Percentiles rank a stretch among this genome's conserved stretches.
Evolutionary conservation across 1,284 basidiomycete species (phyloP).

Genomic region (Athelia sp.): DNA sequence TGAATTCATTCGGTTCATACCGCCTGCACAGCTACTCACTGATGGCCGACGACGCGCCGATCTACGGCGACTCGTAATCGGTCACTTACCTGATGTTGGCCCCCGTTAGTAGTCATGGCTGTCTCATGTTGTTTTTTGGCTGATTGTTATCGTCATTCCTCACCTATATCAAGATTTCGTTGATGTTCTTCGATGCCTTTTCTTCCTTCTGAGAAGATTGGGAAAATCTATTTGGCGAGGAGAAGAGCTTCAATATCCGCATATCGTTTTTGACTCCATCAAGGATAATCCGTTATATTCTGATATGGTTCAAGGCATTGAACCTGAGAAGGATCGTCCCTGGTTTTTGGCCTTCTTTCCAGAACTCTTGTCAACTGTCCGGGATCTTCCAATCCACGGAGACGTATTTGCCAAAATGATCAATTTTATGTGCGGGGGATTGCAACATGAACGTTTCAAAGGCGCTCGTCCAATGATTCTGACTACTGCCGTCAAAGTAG

Average conservation of each 20-base stretch:
- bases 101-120: slow-evolving; percentile 45
- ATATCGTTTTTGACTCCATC: slow-evolving; percentile 75
- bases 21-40: slow-evolving; percentile 36
- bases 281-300: slow-evolving; percentile 70
- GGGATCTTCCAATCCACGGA: slow-evolving; percentile 45
- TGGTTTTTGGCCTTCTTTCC: slow-evolving; percentile 53
- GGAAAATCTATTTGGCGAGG: slow-evolving; percentile 58
- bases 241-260: slow-evolving; percentile 64
- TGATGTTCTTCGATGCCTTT: slow-evolving; percentile 56
- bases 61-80: slow-evolving; percentile 46
- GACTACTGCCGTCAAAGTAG: slow-evolving; percentile 55
- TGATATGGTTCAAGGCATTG: slow-evolving; percentile 38
- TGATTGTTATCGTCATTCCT: slow-evolving; percentile 6
- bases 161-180: slow-evolving; percentile 54
- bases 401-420: slow-evolving; percentile 67
- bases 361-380: slow-evolving; percentile 53
- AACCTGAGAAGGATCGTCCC: slow-evolving; percentile 29
- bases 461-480: slow-evolving; percentile 56
- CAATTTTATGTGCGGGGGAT: slow-evolving; percentile 70
- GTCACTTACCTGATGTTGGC: slow-evolving; percentile 60
- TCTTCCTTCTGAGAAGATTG: slow-evolving; percentile 49
- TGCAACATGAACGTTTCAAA: slow-evolving; percentile 70
- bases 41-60: slow-evolving; percentile 32
- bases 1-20: slow-evolving; percentile 46
- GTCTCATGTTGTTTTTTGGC: no score